These are phyloP conservation scores for Cryptococcus sp. DNA, from an alignment of 1,284 basidiomycete genomes.

Conservation along the genomic window DNA sequence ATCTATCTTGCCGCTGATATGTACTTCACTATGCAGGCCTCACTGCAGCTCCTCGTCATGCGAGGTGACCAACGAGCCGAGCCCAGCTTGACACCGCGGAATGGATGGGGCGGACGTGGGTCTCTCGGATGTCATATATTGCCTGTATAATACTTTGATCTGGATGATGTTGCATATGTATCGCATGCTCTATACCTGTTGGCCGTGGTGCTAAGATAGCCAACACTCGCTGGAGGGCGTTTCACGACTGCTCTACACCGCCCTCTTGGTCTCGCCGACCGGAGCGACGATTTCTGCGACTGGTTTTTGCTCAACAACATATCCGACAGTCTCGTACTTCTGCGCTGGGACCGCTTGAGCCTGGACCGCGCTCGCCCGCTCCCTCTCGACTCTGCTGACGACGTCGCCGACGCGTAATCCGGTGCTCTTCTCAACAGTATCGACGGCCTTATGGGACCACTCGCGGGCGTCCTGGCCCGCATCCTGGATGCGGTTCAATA, in stretches of 20 bases:
- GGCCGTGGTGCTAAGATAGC: background rate
- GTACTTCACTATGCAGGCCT: slow-evolving; percentile 50
- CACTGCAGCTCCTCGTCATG: slow-evolving; percentile 58
- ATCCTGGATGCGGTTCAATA: slow-evolving; percentile 56
- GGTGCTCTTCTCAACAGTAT: slow-evolving; percentile 66
- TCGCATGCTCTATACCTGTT: background rate
- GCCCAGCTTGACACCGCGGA: slow-evolving; percentile 61
- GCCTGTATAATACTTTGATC: slow-evolving; percentile 48
- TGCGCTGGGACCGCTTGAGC: slow-evolving; percentile 13
- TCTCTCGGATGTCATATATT: slow-evolving; percentile 80
- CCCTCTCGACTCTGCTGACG: slow-evolving; percentile 56
- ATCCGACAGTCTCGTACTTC: slow-evolving; percentile 41
- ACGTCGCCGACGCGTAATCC: slow-evolving; percentile 70
- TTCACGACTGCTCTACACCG: slow-evolving; percentile 22
- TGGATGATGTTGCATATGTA: slow-evolving; percentile 5
- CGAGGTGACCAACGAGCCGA: slow-evolving; percentile 52
- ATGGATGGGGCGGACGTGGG: slow-evolving; percentile 75
- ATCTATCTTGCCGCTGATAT: background rate
- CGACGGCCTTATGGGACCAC: slow-evolving; percentile 58
- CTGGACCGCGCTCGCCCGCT: slow-evolving; percentile 17
- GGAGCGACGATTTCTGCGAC: slow-evolving; percentile 48
- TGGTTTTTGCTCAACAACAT: slow-evolving; percentile 50
- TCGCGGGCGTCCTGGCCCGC: slow-evolving; percentile 47
- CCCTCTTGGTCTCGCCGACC: slow-evolving; percentile 27
- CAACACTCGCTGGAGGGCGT: background rate